These are phyloP conservation scores for Ceraceosorus bombacis DNA, from an alignment of 1,284 basidiomycete genomes.

Conservation along the genomic window DNA sequence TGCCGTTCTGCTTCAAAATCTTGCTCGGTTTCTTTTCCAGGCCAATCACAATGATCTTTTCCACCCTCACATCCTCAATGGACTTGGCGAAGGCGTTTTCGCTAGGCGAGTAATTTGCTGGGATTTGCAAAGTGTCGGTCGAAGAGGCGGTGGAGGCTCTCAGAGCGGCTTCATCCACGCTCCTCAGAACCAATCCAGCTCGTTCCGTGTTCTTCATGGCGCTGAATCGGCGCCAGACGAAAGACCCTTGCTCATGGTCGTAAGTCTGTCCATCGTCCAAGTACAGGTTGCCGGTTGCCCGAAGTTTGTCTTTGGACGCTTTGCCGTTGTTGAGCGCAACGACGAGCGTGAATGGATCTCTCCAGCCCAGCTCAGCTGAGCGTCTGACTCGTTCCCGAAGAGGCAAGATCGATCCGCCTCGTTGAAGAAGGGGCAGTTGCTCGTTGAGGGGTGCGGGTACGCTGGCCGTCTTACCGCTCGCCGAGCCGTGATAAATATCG, in stretches of 20 bases:
- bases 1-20: neutral
- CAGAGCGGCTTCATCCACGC: neutral
- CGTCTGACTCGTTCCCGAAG: slow-evolving; percentile 79
- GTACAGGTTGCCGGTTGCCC: slow-evolving; percentile 77
- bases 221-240: slow-evolving; percentile 56
- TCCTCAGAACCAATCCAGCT: neutral
- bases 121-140: neutral
- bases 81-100: slow-evolving; percentile 30
- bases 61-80: slow-evolving; percentile 36
- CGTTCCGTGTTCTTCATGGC: neutral
- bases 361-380: slow-evolving; percentile 76
- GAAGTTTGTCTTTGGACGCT: neutral
- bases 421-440: slow-evolving; percentile 71
- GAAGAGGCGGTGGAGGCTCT: no score
- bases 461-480: slow-evolving; percentile 59
- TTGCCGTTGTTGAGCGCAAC: slow-evolving; percentile 60
- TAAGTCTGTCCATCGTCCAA: slow-evolving; percentile 89
- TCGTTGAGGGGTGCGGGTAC: slow-evolving; percentile 58
- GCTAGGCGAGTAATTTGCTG: neutral
- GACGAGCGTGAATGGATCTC: slow-evolving; percentile 86
- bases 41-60: slow-evolving; percentile 41
- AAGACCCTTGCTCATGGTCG: slow-evolving; percentile 66
- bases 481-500: slow-evolving; percentile 58
- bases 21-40: slow-evolving; percentile 15
- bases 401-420: slow-evolving; percentile 83